phyloP scores from a whole-genome alignment of 129 eudicot genomes.

The sunflower (Helianthus annuus) region DNA sequence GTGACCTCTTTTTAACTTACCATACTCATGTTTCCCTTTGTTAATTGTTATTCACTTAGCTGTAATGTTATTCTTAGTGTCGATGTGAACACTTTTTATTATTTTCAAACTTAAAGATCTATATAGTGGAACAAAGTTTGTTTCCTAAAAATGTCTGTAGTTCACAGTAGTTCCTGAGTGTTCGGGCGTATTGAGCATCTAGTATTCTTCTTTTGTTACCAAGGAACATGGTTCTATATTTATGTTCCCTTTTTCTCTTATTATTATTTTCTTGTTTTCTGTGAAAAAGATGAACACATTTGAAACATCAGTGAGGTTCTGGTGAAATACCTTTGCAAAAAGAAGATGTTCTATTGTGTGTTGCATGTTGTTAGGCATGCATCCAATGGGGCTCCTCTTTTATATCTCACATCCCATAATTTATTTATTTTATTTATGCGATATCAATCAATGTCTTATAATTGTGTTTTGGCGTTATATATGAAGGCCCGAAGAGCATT shows the following conservation, averaged over 20 bases:
- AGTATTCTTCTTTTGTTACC: neutral
- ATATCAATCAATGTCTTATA: neutral
- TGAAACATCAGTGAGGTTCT: neutral
- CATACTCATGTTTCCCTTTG: neutral
- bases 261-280: neutral
- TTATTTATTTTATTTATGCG: neutral
- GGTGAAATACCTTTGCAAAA: neutral
- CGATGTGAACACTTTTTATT: neutral
- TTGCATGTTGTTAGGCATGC: constrained; percentile 3
- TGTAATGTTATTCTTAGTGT: neutral
- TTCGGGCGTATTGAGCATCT: neutral
- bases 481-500: constrained; percentile 96
- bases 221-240: neutral
- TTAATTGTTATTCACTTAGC: neutral
- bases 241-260: neutral
- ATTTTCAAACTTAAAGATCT: neutral
- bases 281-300: neutral
- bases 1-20: too few species aligned
- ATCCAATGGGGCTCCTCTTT: neutral
- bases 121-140: neutral
- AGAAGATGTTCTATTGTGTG: constrained; percentile 1
- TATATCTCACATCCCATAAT: neutral
- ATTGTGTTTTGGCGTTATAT: constrained; percentile 1
- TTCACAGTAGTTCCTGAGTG: constrained; percentile 3
- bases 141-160: neutral